Percentiles rank a stretch among this genome's conserved stretches.
phyloP scores from a whole-genome alignment of 306 rosid species.

The Quillaja saponaria region DNA sequence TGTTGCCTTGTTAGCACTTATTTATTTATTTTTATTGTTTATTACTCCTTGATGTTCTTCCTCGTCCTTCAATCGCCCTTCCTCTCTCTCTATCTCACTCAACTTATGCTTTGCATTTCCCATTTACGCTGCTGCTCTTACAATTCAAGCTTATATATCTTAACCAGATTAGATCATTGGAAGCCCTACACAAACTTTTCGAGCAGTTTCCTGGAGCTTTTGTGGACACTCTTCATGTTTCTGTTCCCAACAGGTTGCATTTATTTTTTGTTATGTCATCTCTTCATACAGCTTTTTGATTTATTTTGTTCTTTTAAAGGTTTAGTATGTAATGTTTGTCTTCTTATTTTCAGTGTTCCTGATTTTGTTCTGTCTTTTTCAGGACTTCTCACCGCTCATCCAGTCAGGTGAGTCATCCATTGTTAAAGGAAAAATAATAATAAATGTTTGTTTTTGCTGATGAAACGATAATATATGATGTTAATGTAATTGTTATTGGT shows the following conservation, averaged over 20 bases:
- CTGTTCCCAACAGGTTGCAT: slow-evolving; percentile 57
- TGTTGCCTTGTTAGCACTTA: slow-evolving; percentile 12
- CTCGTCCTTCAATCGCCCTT: no score
- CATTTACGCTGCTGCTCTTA: slow-evolving; percentile 3
- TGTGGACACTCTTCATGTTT: slow-evolving; percentile 68
- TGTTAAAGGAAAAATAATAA: slow-evolving; percentile 10
- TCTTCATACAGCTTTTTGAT: not conserved
- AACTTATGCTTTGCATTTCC: slow-evolving; percentile 9
- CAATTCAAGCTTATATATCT: slow-evolving; percentile 7
- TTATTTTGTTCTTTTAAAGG: not conserved
- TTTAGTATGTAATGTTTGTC: slow-evolving; percentile 9
- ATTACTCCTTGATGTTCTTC: slow-evolving; percentile 1
- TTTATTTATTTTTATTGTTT: slow-evolving; percentile 10
- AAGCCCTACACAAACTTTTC: slow-evolving; percentile 76
- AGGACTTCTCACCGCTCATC: slow-evolving; percentile 56
- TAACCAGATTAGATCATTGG: slow-evolving; percentile 89
- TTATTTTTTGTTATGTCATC: slow-evolving; percentile 3
- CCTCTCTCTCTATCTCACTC: no score
- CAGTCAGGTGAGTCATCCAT: slow-evolving; percentile 54
- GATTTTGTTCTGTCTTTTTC: slow-evolving; percentile 34
- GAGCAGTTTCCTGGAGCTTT: slow-evolving; percentile 94
- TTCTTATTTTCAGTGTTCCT: slow-evolving; percentile 14
- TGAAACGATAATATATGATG: not conserved
- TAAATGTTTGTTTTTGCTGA: no score
- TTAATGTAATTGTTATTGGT: slow-evolving; percentile 5